Base-by-base conservation (phyloP, 805 yeast genomes). In the Sugiyamaella smithiae region DNA sequence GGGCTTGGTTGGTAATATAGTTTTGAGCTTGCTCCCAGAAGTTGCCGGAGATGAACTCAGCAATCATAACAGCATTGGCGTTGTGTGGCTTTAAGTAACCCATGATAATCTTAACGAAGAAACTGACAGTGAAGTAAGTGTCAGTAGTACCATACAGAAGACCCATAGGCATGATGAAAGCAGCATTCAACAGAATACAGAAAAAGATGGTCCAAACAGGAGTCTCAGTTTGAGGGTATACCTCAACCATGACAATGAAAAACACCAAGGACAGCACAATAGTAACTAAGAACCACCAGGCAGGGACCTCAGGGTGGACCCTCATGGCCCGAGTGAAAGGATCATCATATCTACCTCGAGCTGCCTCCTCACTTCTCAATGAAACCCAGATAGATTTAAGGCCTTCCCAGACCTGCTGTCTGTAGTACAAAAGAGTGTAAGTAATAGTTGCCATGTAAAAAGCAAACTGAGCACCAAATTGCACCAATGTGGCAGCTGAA, bases 51-150 rank as follows among this genome's bases (percentile, higher is more conserved):
- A 72, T 74, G 17, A 80, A 76, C 63, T 80, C 80, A 62, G 80
- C 69, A 49, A 76, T 73, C 73, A 84, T 78, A 62, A 77, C 62
- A 3, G 83, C 82, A 35, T 68, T 60, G 24, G 81, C 81, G 68
- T 72, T 70, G 4, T 81, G 85, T 2, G 87, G 87, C 14, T 80
- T 69, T 40, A 82, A 74, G 59, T 80, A 82, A 1, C 88, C 88
- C 37, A 80, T 77, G 48, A 84, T 72, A 46, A 84, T 67, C 58
- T 83, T 86, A 3, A 81, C 77, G 46, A 84, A 64, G 1, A 81
- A 85, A 58, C 78, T 79, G 53, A 83, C 67, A 16, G 82, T 82
- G 52, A 82, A 72, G 2, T 73, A 59, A 42, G 67, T 73, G 64
- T 83, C 84, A 0, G 89, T 81, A 26, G 78, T 76, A 2, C 87